Percentiles rank a stretch among this genome's conserved stretches.
Evolutionary conservation across 1,139 yeast genomes (phyloP).

Genomic region (Candida neerlandica): DNA sequence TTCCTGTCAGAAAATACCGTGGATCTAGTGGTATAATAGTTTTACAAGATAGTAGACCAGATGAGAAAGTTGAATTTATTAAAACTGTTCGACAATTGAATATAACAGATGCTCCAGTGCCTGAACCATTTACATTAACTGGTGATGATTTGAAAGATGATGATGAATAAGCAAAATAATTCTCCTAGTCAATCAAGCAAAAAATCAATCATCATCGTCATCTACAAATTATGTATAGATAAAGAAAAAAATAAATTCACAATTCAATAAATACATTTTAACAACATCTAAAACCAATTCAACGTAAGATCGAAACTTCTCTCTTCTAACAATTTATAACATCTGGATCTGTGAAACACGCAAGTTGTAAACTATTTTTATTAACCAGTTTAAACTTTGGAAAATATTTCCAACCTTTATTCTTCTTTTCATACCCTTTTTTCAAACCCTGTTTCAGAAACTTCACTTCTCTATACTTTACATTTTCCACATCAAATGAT

Average conservation of each 20-base stretch:
- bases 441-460: slow-evolving; percentile 17
- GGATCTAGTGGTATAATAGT: slow-evolving; percentile 84
- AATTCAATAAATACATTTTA: no score
- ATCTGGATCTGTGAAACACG: slow-evolving; percentile 29
- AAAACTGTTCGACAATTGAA: slow-evolving; percentile 85
- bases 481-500: slow-evolving; percentile 18
- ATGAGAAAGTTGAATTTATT: slow-evolving; percentile 65
- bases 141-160: slow-evolving; percentile 52
- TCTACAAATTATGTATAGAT: not conserved
- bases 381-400: slow-evolving; percentile 18
- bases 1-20: slow-evolving; percentile 79
- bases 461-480: slow-evolving; percentile 20
- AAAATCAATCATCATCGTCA: not conserved
- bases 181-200: no score
- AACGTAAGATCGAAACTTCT: not conserved
- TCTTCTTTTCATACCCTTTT: not conserved
- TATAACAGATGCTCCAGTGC: slow-evolving; percentile 85
- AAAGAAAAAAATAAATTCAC: not conserved
- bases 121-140: slow-evolving; percentile 75
- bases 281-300: not conserved
- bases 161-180: slow-evolving; percentile 15
- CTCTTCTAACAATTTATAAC: slow-evolving; percentile 16
- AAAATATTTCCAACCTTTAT: slow-evolving; percentile 20
- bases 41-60: slow-evolving; percentile 70
- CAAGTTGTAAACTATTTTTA: slow-evolving; percentile 22